Base-by-base conservation (phyloP, 1,284 basidiomycete genomes). In the Pholiota adiposa region DNA sequence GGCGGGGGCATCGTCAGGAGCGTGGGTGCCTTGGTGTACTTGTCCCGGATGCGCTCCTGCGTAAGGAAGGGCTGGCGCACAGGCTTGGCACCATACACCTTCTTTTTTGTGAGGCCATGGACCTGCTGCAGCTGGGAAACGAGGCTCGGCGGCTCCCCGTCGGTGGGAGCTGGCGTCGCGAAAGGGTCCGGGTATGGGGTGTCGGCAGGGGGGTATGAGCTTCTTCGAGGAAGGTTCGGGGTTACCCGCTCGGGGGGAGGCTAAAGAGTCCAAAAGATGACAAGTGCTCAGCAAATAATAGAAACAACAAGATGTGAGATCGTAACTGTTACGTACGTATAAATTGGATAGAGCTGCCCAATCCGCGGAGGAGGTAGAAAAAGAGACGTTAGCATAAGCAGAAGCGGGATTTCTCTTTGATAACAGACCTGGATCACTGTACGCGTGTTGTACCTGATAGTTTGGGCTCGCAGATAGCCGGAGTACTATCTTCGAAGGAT, bases 21-120 rank as follows among this genome's bases (percentile, higher is more conserved):
- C 19, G 61, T 63, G 53, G 65, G 66, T 14, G 64, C 60, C 38
- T 61, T 67, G 46, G 67, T 69, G 51, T 68, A 72, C 62, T 67
- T 69, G 54, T 68, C 69, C 19, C 67, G 71, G 11, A 72, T 59
- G 18, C 72, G 72, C 51, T 82, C 83, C 40, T 84, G 81, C 23
- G 77, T 75, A 63, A 86, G 76, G 68, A 86, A 86, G 0, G 85
- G 83, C 34, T 75, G 69, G 27, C 80, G 76, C 16, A 73, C 63
- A 12, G 82, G 75, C 64, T 83, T 80, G 27, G 77, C 54, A n/a
- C 83, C 81, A 60, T 86, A 86, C 9, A 84, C 76, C 60, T 86
- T 86, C 73, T 86, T 87, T 70, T 86, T 84, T 7, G 83, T 85
- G 46, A 87, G 65, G 7, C 85, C 86, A 55, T 87, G 86, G 14